Conservation (phyloP, 768 basidiomycete species). For the Suillus sp. region DNA sequence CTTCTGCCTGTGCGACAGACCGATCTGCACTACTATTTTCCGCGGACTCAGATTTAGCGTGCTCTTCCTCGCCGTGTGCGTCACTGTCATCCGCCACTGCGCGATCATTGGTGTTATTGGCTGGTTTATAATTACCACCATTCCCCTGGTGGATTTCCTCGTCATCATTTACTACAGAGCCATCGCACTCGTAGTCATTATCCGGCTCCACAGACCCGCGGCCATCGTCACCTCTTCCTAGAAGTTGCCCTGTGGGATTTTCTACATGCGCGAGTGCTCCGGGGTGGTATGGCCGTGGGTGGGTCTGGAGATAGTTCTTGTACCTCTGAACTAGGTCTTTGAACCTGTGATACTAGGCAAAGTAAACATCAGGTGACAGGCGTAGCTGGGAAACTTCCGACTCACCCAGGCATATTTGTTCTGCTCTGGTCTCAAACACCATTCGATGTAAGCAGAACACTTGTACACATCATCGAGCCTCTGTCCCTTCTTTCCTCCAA, state of each 20-base stretch:
- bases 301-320: not conserved
- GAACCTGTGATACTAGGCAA: not conserved
- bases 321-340: constrained; percentile 7
- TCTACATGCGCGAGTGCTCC: not conserved
- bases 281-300: not conserved
- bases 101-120: not conserved
- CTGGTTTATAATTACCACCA: not conserved
- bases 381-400: not conserved
- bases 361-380: not conserved
- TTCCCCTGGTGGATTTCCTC: not conserved
- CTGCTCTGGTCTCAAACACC: constrained; percentile 13
- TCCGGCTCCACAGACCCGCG: constrained; percentile 4
- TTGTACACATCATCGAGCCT: constrained; percentile 19
- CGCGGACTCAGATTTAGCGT: too few relatives aligned
- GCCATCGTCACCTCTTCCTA: constrained; percentile 7
- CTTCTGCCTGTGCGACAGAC: not conserved
- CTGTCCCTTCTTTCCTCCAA: constrained; percentile 20
- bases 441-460: constrained; percentile 16
- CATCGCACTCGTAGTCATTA: constrained; percentile 1
- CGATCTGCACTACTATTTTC: not conserved
- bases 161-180: constrained; percentile 7
- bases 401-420: not conserved
- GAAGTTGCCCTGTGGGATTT: constrained; percentile 7
- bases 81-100: not conserved
- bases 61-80: not conserved